phyloP scores from a whole-genome alignment of 371 early-diverging fungal genomes.

The Coemansia sp. region DNA sequence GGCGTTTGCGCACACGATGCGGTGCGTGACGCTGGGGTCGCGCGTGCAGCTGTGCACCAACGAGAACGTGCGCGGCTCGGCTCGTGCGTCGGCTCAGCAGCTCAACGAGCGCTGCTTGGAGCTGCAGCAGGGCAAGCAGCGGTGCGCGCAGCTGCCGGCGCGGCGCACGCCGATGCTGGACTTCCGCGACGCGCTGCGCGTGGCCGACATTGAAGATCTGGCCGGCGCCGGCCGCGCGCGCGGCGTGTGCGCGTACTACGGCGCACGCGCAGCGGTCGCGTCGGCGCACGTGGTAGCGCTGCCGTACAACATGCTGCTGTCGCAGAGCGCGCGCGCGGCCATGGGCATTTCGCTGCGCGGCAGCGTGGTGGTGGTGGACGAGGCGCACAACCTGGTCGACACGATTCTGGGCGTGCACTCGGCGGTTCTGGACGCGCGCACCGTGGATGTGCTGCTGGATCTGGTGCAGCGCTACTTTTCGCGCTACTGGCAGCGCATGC shows the following conservation, averaged over 20 bases:
- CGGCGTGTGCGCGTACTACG: constrained; percentile 90
- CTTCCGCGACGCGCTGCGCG: constrained; percentile 59
- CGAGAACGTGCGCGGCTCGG: constrained; percentile 52
- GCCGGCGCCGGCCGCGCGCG: constrained; percentile 58
- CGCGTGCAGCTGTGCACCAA: constrained; percentile 84
- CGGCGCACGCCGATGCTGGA: constrained; percentile 55
- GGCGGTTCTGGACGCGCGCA: constrained; percentile 52
- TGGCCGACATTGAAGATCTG: constrained; percentile 87
- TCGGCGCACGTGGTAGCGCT: constrained; percentile 77
- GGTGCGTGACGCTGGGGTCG: constrained; percentile 79
- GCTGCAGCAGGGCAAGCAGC: constrained; percentile 59
- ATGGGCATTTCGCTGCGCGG: constrained; percentile 71
- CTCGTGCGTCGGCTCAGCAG: constrained; percentile 33
- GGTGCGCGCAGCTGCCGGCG: constrained; percentile 60
- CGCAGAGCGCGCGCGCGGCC: constrained; percentile 71
- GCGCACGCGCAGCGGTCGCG: constrained; percentile 63
- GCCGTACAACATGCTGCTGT: constrained; percentile 85
- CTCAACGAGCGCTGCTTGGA: constrained; percentile 83
- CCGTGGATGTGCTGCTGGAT: constrained; percentile 56
- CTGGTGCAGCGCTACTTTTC: constrained; percentile 69
- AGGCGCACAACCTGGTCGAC: constrained; percentile 87
- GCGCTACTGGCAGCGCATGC: constrained; percentile 68
- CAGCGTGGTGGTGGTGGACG: constrained; percentile 84
- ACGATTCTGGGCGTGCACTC: constrained; percentile 68
- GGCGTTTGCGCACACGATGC: constrained; percentile 58